Conservation (phyloP, 2,329 filamentous ascomycete genomes). For the Paracamarosporium sp. region DNA sequence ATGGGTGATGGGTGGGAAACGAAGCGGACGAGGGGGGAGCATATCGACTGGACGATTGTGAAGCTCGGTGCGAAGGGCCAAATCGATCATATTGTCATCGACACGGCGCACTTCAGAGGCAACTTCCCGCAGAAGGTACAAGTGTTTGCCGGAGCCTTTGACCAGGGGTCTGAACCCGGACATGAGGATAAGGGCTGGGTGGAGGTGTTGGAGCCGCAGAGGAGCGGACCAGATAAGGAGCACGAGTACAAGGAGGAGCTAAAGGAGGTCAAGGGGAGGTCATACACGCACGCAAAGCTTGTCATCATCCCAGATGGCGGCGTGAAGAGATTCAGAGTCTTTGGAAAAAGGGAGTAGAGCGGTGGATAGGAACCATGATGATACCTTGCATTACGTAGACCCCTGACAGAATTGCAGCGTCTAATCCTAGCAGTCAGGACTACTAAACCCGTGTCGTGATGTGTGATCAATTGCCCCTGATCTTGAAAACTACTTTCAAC, state of each 20-base stretch:
- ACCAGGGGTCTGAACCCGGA: slow-evolving; percentile 63
- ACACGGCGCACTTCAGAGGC: slow-evolving; percentile 83
- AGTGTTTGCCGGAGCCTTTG: slow-evolving; percentile 66
- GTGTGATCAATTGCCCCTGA: too few relatives aligned
- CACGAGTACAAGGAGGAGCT: slow-evolving; percentile 64
- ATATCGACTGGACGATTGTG: slow-evolving; percentile 83
- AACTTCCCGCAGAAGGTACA: slow-evolving; percentile 83
- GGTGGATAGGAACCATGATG: too few relatives aligned
- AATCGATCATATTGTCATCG: slow-evolving; percentile 72
- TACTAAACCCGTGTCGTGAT: too few relatives aligned
- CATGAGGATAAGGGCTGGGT: slow-evolving; percentile 68
- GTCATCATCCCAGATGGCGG: slow-evolving; percentile 94
- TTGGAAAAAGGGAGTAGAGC: slow-evolving; percentile 60
- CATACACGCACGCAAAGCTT: slow-evolving; percentile 84
- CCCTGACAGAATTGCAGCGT: too few relatives aligned
- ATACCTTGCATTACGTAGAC: too few relatives aligned
- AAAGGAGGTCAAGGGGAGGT: slow-evolving; percentile 60
- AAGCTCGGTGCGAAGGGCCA: slow-evolving; percentile 71
- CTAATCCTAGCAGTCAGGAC: too few relatives aligned
- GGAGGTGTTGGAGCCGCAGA: slow-evolving; percentile 70
- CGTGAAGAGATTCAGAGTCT: slow-evolving; percentile 83
- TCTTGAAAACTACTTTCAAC: too few relatives aligned
- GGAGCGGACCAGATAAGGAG: slow-evolving; percentile 75
- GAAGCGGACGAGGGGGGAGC: slow-evolving; percentile 73
- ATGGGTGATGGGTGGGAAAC: slow-evolving; percentile 94